phyloP scores from a whole-genome alignment of 2,329 filamentous ascomycete species.

The Ceratocystis albifundus region DNA sequence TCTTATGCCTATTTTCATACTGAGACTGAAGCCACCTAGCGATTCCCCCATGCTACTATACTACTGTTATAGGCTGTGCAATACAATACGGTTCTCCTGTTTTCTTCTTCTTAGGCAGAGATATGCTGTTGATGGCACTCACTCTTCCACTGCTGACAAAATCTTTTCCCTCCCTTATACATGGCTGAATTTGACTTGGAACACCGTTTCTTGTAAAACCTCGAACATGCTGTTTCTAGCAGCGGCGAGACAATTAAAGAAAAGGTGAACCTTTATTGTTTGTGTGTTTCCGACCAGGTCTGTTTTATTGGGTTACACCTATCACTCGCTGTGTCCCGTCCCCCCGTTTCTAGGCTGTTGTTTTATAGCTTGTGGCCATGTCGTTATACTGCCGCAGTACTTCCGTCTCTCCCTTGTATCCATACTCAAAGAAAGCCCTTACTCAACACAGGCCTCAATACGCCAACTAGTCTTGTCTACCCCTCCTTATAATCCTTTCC shows the following conservation, averaged over 20 bases:
- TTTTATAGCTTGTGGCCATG: too few relatives aligned
- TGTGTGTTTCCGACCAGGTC: not conserved
- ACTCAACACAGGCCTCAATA: not conserved
- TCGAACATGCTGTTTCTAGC: not conserved
- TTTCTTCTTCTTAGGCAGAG: too few relatives aligned
- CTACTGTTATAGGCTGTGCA: too few relatives aligned
- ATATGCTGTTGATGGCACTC: not conserved
- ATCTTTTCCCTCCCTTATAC: not conserved
- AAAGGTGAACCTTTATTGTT: not conserved
- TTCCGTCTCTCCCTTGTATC: not conserved
- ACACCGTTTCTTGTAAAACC: not conserved
- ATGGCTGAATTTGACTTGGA: not conserved
- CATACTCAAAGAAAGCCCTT: too few relatives aligned
- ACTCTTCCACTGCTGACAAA: not conserved
- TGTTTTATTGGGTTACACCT: conserved; percentile 10
- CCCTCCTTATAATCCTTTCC: not conserved
- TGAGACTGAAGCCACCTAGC: too few relatives aligned
- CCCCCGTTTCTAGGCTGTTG: not conserved
- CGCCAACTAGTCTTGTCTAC: too few relatives aligned
- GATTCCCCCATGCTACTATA: too few relatives aligned
- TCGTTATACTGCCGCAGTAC: not conserved
- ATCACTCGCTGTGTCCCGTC: not conserved
- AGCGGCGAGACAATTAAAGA: not conserved
- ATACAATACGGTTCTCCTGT: too few relatives aligned
- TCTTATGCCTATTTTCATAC: too few relatives aligned